A percentile compares a stretch with the other conserved stretches of the same genome.
Conservation (phyloP, 78 protist species). For the Monosiga brevicollis region DNA sequence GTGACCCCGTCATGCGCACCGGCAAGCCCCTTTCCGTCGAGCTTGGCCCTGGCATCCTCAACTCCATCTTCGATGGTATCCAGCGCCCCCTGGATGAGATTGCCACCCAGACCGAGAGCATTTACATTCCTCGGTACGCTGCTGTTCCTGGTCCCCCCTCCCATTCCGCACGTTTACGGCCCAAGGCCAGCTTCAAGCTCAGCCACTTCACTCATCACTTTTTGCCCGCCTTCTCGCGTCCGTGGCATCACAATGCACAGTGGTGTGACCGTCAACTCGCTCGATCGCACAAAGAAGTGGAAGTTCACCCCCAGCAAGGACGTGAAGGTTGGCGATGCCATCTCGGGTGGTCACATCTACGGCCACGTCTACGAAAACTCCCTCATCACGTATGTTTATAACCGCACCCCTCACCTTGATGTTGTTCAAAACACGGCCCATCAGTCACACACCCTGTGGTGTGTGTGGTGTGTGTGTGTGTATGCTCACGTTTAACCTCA, state of each 20-base stretch:
- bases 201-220: too few relatives aligned
- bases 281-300: constrained; percentile 72
- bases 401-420: too few relatives aligned
- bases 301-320: constrained; percentile 60
- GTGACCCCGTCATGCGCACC: constrained; percentile 97
- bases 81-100: constrained; percentile 97
- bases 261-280: constrained; percentile 86
- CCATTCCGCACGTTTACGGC: too few relatives aligned
- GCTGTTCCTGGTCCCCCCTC: too few relatives aligned
- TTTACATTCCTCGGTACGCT: constrained; percentile 97
- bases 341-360: constrained; percentile 91
- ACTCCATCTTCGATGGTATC: constrained; percentile 97
- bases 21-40: constrained; percentile 97
- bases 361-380: constrained; percentile 90
- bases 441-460: too few relatives aligned
- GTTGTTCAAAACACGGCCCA: too few relatives aligned
- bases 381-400: too few relatives aligned
- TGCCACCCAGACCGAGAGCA: constrained; percentile 57
- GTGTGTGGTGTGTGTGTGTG: too few relatives aligned
- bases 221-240: too few relatives aligned
- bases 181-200: too few relatives aligned
- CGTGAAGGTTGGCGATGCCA: constrained; percentile 75
- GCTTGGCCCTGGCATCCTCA: constrained; percentile 98
- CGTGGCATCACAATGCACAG: too few relatives aligned
- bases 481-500: too few relatives aligned